These are phyloP conservation scores for Mortierella sp. DNA, from an alignment of 371 early-diverging fungal species.

Conservation along the genomic window DNA sequence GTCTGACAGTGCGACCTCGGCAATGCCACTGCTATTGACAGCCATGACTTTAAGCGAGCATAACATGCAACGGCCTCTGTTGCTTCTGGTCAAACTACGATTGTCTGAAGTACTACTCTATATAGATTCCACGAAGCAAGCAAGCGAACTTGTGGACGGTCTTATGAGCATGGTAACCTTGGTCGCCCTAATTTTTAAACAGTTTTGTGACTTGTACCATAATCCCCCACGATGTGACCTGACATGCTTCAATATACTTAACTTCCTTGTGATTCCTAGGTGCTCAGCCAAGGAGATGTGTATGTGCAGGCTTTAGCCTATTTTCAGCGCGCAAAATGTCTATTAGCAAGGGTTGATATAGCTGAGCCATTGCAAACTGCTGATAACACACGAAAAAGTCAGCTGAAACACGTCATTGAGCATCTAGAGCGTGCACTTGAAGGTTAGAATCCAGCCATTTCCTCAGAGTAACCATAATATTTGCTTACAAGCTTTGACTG, in stretches of 20 bases:
- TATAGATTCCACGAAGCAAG: slow-evolving; percentile 26
- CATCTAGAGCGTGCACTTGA: slow-evolving; percentile 19
- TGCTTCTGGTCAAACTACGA: slow-evolving; percentile 33
- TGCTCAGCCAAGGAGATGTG: slow-evolving; percentile 35
- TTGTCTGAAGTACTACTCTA: slow-evolving; percentile 35
- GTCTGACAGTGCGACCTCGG: slow-evolving; percentile 29
- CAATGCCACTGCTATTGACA: slow-evolving; percentile 34
- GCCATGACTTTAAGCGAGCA: slow-evolving; percentile 38
- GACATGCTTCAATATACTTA: not conserved
- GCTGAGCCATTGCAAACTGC: not conserved
- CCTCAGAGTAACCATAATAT: not conserved
- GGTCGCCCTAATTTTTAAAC: not conserved
- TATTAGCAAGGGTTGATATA: slow-evolving; percentile 16
- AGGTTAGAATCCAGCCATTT: not conserved
- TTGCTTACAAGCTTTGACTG: not conserved
- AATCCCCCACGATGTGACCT: not conserved
- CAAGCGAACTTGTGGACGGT: slow-evolving; percentile 31
- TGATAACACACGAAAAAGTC: not conserved
- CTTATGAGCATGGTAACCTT: slow-evolving; percentile 28
- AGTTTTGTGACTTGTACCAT: no score
- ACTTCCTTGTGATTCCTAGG: slow-evolving; percentile 9
- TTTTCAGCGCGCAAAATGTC: slow-evolving; percentile 42
- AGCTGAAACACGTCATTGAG: slow-evolving; percentile 2
- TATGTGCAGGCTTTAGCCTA: slow-evolving; percentile 38
- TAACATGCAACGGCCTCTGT: slow-evolving; percentile 35